phyloP scores from a whole-genome alignment of 2,329 filamentous ascomycete species.

The Fusarium sp. region DNA sequence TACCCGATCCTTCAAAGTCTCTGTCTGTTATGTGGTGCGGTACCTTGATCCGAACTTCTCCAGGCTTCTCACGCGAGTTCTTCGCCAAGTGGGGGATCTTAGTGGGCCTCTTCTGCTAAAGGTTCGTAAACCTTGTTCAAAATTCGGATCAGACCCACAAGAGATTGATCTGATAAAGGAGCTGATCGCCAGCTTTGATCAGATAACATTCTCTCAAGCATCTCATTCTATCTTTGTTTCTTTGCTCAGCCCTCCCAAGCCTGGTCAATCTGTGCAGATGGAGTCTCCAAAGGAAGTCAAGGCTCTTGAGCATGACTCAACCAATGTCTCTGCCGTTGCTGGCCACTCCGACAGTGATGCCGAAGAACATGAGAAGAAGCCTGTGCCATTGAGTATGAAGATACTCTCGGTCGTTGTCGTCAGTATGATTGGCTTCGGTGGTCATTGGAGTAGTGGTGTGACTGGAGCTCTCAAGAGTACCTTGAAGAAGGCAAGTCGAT shows the following conservation, averaged over 20 bases:
- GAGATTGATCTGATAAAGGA: slow-evolving; percentile 47
- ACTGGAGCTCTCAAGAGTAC: slow-evolving; percentile 74
- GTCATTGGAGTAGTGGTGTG: slow-evolving; percentile 72
- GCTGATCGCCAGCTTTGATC: slow-evolving; percentile 22
- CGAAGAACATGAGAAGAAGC: slow-evolving; percentile 41
- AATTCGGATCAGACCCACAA: slow-evolving; percentile 30
- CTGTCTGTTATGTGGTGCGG: neutral
- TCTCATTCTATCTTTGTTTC: neutral
- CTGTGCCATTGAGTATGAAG: slow-evolving; percentile 52
- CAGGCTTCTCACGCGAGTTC: neutral
- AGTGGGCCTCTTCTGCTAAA: slow-evolving; percentile 13
- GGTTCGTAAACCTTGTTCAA: slow-evolving; percentile 17
- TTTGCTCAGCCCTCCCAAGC: neutral
- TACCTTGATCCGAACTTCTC: neutral
- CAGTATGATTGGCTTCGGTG: slow-evolving; percentile 71
- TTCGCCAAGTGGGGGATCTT: slow-evolving; percentile 24
- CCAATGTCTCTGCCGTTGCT: slow-evolving; percentile 14
- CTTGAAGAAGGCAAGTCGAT: slow-evolving; percentile 64
- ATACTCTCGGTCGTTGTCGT: slow-evolving; percentile 64
- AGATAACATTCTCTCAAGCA: slow-evolving; percentile 10
- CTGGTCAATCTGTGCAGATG: slow-evolving; percentile 7
- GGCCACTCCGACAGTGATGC: slow-evolving; percentile 33
- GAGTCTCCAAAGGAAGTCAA: slow-evolving; percentile 22
- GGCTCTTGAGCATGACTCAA: slow-evolving; percentile 10
- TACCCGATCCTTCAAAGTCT: no score